Evolutionary conservation across 2,329 filamentous ascomycete genomes (phyloP), one percentile per base, ranked within the genome.

Genomic region (Cladophialophora exuberans): DNA sequence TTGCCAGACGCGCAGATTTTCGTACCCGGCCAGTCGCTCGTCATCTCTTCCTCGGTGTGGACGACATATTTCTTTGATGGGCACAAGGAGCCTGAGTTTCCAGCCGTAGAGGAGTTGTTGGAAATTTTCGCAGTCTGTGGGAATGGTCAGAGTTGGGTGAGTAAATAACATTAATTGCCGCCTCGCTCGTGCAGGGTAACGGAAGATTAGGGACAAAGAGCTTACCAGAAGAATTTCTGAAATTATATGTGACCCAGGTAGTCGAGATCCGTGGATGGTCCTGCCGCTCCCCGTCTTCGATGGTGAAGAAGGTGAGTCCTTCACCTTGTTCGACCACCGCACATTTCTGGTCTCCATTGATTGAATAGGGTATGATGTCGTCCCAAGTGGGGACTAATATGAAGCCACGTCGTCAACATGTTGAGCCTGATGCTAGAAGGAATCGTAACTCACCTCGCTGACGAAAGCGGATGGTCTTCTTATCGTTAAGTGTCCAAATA

Each of bases 401-500:
- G 13, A 25, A 6, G 9, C 9, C 1, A 41, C 6, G 15, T 47
- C 3, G 41, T 20, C 23, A 31, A 22, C 7, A 20, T 10, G n/a
- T 28, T 18, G 6, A 5, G 18, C 10, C n/a, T 15, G 18, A 36
- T 31, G 5, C 25, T n/a, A 6, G 28, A 20, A 50, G 42, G 28
- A 31, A n/a, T 13, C 17, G 38, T 15, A 18, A 22, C 51, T 22
- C 18, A 54, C 51, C 43, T 33, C 51, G 42, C 15, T 54, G 51
- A 10, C 42, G 33, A 20, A 54, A 47, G 13, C 51, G 51, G 18
- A 54, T 54, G 2, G 51, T 54, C 35, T 31, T 41, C 35, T 54
- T 30, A 25, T 54, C 26, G 18, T 54, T 54, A 15, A 54, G 17
- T 6, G 51, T 54, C 51, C 51, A 54, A 20, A 54, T 47, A 26